Evolutionary conservation across 2,329 filamentous ascomycete genomes (phyloP).

Genomic region (Fusarium newnesense): DNA sequence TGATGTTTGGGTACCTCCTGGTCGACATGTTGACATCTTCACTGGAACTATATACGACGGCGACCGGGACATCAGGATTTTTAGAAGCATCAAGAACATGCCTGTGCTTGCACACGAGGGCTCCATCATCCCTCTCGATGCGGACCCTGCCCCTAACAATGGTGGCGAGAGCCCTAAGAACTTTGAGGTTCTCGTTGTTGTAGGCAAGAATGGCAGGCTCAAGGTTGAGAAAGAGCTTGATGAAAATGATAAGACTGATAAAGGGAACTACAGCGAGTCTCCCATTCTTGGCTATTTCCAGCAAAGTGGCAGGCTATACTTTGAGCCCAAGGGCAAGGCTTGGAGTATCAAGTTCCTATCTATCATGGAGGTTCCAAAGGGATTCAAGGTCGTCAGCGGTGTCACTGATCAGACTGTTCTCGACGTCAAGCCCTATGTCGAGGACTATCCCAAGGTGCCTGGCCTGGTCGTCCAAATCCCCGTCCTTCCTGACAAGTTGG

Average conservation of each 20-base stretch:
- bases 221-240: conserved; percentile 59
- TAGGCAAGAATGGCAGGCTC: conserved; percentile 60
- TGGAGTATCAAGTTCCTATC: conserved; percentile 37
- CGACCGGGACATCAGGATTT: conserved; percentile 61
- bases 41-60: conserved; percentile 67
- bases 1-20: conserved; percentile 66
- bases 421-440: conserved; percentile 3
- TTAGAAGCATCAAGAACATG: conserved; percentile 58
- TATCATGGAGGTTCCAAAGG: neutral
- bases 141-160: conserved; percentile 52
- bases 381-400: neutral
- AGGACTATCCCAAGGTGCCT: conserved; percentile 23
- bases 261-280: neutral
- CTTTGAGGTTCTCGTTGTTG: conserved; percentile 60
- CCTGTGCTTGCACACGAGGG: conserved; percentile 67
- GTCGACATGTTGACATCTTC: conserved; percentile 67
- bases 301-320: conserved; percentile 3
- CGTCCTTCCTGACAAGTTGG: neutral
- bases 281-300: conserved; percentile 9
- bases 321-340: neutral
- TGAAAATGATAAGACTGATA: neutral
- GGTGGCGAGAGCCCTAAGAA: conserved; percentile 58
- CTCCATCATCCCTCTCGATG: conserved; percentile 67
- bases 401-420: neutral
- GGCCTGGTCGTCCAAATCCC: conserved; percentile 28